phyloP scores from a whole-genome alignment of 768 basidiomycete genomes.

The Trichaptum fuscoviolaceum region DNA sequence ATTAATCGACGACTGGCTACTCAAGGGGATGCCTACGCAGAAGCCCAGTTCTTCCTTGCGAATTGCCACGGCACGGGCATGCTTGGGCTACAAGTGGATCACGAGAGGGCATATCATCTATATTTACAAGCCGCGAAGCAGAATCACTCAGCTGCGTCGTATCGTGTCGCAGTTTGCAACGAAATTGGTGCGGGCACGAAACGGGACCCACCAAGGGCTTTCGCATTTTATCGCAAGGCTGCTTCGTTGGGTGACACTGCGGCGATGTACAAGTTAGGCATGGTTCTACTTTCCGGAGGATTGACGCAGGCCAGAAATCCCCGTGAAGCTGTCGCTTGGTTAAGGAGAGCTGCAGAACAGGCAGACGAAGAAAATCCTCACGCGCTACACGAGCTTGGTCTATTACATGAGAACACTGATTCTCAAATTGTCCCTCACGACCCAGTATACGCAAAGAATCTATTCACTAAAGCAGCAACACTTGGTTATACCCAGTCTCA shows the following conservation, averaged over 20 bases:
- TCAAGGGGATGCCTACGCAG: conserved; percentile 86
- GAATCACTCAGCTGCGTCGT: conserved; percentile 91
- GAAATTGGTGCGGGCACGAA: conserved; percentile 97
- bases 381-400: conserved; percentile 91
- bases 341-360: conserved; percentile 91
- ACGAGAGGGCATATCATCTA: conserved; percentile 95
- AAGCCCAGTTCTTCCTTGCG: conserved; percentile 97
- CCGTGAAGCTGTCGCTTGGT: conserved; percentile 91
- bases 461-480: conserved; percentile 88
- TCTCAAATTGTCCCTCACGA: conserved; percentile 71
- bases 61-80: conserved; percentile 96
- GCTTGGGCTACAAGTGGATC: conserved; percentile 93
- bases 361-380: conserved; percentile 99
- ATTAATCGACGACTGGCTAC: conserved; percentile 90
- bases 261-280: conserved; percentile 99
- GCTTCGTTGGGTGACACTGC: conserved; percentile 94
- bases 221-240: conserved; percentile 95
- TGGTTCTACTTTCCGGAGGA: conserved; percentile 84
- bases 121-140: conserved; percentile 97
- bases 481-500: conserved; percentile 92
- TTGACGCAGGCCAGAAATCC: conserved; percentile 81
- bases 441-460: conserved; percentile 73
- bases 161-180: conserved; percentile 97
- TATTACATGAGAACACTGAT: conserved; percentile 71
- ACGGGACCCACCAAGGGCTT: conserved; percentile 80